Percentiles rank a stretch among this genome's conserved stretches.
phyloP scores from a whole-genome alignment of 352 stramenopile species.

The Blastocystis sp. region DNA sequence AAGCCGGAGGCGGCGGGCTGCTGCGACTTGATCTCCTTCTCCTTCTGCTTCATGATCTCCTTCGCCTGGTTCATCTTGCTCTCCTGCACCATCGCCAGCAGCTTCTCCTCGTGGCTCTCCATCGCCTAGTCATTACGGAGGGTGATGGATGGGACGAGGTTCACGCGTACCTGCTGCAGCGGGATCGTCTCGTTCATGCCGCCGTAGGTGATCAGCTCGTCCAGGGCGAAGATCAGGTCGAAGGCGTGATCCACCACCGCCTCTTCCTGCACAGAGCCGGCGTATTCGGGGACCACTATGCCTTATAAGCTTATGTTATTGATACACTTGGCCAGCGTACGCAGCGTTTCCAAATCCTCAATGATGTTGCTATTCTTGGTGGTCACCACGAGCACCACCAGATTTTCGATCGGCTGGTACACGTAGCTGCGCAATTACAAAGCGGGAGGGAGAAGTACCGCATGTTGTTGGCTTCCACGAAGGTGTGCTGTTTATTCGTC shows the following conservation, averaged over 20 bases:
- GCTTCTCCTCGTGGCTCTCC: constrained; percentile 68
- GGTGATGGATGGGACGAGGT: not conserved
- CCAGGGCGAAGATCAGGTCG: constrained; percentile 44
- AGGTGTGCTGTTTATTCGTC: constrained; percentile 61
- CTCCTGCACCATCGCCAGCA: constrained; percentile 65
- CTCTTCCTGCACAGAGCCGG: constrained; percentile 46
- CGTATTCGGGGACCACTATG: constrained; percentile 60
- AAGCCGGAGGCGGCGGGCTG: constrained; percentile 1
- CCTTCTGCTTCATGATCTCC: constrained; percentile 67
- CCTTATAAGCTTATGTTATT: constrained; percentile 1
- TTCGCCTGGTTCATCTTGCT: constrained; percentile 66
- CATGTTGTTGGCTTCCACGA: constrained; percentile 62
- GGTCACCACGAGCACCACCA: constrained; percentile 58
- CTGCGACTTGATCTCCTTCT: constrained; percentile 14
- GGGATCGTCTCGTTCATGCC: constrained; percentile 61
- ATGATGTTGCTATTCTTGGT: constrained; percentile 57
- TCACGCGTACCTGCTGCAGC: constrained; percentile 61
- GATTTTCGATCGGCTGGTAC: constrained; percentile 64
- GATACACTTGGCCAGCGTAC: constrained; percentile 49
- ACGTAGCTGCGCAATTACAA: constrained; percentile 31
- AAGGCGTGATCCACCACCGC: constrained; percentile 59
- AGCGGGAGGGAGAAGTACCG: not conserved
- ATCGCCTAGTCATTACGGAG: constrained; percentile 30
- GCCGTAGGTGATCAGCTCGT: constrained; percentile 62
- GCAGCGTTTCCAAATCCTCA: constrained; percentile 60